phyloP scores from a whole-genome alignment of 768 basidiomycete genomes.

The Mycena albidolilacea region DNA sequence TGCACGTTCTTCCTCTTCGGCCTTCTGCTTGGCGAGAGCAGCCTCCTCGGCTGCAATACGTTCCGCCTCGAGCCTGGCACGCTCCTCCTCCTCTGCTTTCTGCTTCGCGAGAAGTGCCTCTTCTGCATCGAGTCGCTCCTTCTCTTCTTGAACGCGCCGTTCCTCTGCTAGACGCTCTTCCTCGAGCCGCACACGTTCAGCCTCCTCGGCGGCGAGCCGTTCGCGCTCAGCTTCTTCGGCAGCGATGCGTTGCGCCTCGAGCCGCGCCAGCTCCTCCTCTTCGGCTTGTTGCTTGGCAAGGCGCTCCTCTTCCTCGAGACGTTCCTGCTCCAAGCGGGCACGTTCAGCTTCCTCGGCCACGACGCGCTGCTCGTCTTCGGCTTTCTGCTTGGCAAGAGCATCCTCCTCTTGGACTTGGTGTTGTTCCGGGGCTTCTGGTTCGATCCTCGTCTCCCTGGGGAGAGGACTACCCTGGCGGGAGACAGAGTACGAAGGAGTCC shows the following conservation, averaged over 20 bases:
- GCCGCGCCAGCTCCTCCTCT: not conserved
- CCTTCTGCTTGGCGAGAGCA: not conserved
- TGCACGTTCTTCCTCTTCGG: not conserved
- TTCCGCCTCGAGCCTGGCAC: not conserved
- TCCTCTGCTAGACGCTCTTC: constrained; percentile 13
- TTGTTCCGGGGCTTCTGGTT: no score
- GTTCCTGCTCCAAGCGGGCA: not conserved
- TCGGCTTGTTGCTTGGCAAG: not conserved
- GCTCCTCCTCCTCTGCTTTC: constrained; percentile 7
- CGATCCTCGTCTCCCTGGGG: not conserved
- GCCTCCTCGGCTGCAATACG: constrained; percentile 16
- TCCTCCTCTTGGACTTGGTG: not conserved
- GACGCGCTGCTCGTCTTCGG: constrained; percentile 6
- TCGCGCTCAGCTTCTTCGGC: constrained; percentile 6
- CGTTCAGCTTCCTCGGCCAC: not conserved
- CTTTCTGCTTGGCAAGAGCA: constrained; percentile 1
- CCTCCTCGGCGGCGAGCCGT: not conserved
- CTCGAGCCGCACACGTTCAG: not conserved
- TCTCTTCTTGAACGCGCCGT: constrained; percentile 13
- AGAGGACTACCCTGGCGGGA: constrained; percentile 55
- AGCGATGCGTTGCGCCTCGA: not conserved
- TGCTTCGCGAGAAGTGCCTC: constrained; percentile 2
- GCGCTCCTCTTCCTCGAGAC: no score
- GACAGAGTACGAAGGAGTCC: constrained; percentile 60
- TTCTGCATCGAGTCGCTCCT: constrained; percentile 8